Base-by-base conservation (phyloP, 306 rosid genomes). In the Macrotyloma uniflorum region DNA sequence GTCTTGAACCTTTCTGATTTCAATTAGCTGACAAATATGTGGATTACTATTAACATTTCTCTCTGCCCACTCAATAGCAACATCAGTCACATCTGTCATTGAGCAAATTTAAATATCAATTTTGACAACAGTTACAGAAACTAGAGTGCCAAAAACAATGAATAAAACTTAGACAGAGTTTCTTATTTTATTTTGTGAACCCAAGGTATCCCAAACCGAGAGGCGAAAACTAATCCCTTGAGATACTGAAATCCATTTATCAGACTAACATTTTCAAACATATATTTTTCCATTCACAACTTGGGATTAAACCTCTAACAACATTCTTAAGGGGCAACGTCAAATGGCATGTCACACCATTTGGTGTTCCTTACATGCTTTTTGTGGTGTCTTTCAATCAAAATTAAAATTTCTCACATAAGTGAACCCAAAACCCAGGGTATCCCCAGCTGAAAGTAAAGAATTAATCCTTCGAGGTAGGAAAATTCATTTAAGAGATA, bases 11-110 rank as follows among this genome's bases (percentile, higher is more conserved):
- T 80, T 86, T 84, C 98, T 89, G 69, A 92, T 87, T 75, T 94
- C 98, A 85, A 94, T 86, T 54, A 84, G 87, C 59, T 92, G 83
- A 26, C 88, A 82, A 78, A 94, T 75, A 50, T 89, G 88, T 14
- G 95, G 86, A 83, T 92, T 92, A 66, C 84, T 88, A 30, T 59
- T 81, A 15, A 90, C 92, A 73, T 94, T 94, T 81, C 57, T 88
- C 72, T 67, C 62, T 3, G 97, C 97, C 97, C 98, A 94, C 87
- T 94, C 97, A 67, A 89, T 72, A 2, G 98, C 98, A 58, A 92
- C 84, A 79, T 92, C 95, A 65, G 90, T 88, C 84, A 87, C 89
- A 86, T 94, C 98, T 92, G 87, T 69, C 40, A 28, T 15, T 28
- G 4, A 33, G 13, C 23, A 33, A 70, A 73, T 20, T 18, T 72